A percentile compares a stretch with the other conserved stretches of the same genome.
Conservation (phyloP, 768 basidiomycete species). For the Lentinula sp. region DNA sequence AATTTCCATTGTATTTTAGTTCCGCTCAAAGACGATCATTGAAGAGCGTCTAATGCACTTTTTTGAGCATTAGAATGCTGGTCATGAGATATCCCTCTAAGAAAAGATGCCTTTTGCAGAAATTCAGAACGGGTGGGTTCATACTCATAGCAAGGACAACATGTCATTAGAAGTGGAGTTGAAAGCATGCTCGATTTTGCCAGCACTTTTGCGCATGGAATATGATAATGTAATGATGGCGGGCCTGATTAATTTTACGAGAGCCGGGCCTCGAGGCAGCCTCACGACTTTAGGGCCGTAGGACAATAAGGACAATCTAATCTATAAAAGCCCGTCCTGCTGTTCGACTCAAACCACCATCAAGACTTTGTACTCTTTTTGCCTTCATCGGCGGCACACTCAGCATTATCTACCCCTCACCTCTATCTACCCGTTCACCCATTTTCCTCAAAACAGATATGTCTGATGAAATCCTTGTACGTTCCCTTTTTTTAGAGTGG, state of each 20-base stretch:
- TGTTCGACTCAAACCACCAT: neutral
- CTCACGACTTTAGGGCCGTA: neutral
- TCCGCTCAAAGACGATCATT: neutral
- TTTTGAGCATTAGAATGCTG: neutral
- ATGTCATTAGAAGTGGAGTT: neutral
- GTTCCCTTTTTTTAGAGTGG: neutral
- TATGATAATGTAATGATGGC: too few species aligned
- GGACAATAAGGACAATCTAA: conserved; percentile 2
- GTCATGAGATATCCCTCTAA: neutral
- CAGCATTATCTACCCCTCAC: neutral
- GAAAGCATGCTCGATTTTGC: neutral
- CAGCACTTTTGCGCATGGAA: conserved; percentile 1
- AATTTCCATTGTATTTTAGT: neutral
- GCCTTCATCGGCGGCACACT: neutral
- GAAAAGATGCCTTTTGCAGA: neutral
- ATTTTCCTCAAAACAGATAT: neutral
- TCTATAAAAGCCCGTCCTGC: neutral
- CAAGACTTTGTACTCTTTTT: conserved; percentile 4
- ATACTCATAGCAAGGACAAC: neutral
- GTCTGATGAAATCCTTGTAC: neutral
- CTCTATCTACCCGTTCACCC: neutral
- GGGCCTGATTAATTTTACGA: neutral
- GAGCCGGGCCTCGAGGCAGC: conserved; percentile 6
- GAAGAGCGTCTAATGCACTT: conserved; percentile 3
- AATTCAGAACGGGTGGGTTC: neutral